phyloP scores from a whole-genome alignment of 2,329 filamentous ascomycete genomes.

The Epichloe festucae region DNA sequence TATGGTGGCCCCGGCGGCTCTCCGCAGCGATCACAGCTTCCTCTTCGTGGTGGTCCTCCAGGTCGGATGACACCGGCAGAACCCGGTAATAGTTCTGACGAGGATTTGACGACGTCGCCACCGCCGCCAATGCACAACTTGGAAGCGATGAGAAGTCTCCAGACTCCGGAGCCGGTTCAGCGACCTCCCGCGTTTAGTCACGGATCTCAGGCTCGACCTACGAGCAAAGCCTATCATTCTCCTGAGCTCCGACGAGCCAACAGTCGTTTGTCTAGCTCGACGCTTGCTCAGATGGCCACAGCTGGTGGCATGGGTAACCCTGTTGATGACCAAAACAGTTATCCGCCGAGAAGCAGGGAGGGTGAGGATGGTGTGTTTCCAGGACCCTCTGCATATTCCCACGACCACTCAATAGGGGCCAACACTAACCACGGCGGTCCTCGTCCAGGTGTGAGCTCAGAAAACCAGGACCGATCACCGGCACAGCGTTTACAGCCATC shows the following conservation, averaged over 20 bases:
- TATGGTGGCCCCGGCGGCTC: slow-evolving; percentile 16
- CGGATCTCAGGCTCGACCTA: slow-evolving; percentile 55
- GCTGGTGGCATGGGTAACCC: slow-evolving; percentile 43
- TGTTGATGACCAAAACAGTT: slow-evolving; percentile 18
- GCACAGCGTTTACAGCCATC: slow-evolving; percentile 26
- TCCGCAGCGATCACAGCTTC: slow-evolving; percentile 22
- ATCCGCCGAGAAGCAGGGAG: slow-evolving; percentile 17
- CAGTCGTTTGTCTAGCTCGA: slow-evolving; percentile 70
- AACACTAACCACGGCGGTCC: slow-evolving; percentile 41
- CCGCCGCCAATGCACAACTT: slow-evolving; percentile 35
- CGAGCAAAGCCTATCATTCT: slow-evolving; percentile 55
- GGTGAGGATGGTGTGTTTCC: slow-evolving; percentile 20
- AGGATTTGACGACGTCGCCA: slow-evolving; percentile 29
- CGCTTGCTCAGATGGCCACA: slow-evolving; percentile 66
- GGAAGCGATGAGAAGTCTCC: slow-evolving; percentile 40
- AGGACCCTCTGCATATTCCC: slow-evolving; percentile 37
- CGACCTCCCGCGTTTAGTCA: slow-evolving; percentile 71
- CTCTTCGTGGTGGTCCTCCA: slow-evolving; percentile 26
- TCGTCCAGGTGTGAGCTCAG: slow-evolving; percentile 38
- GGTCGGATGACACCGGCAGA: slow-evolving; percentile 37
- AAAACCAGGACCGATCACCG: slow-evolving; percentile 20
- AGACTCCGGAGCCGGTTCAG: slow-evolving; percentile 63
- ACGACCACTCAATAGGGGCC: slow-evolving; percentile 36
- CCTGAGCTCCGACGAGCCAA: slow-evolving; percentile 70
- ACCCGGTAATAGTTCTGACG: slow-evolving; percentile 39